A percentile compares a stretch with the other conserved stretches of the same genome.
phyloP scores from a whole-genome alignment of 148 eudicot species.

The Oxyria digyna region DNA sequence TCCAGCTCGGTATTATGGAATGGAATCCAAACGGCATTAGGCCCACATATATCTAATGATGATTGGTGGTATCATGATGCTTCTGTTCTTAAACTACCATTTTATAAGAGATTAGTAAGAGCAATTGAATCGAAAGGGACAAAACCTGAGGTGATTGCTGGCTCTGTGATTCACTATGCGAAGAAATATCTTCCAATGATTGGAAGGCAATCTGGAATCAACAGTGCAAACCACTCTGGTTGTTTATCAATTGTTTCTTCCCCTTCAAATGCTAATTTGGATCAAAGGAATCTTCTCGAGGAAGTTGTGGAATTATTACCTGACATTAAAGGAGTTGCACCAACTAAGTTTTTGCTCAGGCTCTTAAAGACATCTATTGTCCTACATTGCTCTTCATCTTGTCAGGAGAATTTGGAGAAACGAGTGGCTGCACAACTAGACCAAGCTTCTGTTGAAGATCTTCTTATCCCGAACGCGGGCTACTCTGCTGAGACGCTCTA shows the following conservation, averaged over 20 bases:
- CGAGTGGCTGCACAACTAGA: constrained; percentile 32
- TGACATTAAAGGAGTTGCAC: constrained; percentile 23
- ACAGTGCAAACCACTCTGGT: constrained; percentile 11
- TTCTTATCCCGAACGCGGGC: constrained; percentile 34
- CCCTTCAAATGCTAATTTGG: constrained; percentile 14
- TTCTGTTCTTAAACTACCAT: constrained; percentile 22
- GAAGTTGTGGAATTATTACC: constrained; percentile 35
- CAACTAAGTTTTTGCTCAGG: constrained; percentile 29
- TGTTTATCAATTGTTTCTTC: constrained; percentile 2
- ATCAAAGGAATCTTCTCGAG: constrained; percentile 33
- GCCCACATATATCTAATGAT: constrained; percentile 10
- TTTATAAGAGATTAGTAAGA: constrained; percentile 26
- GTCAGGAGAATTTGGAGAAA: constrained; percentile 27
- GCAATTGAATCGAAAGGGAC: constrained; percentile 23
- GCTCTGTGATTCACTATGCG: constrained; percentile 32
- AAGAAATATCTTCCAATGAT: constrained; percentile 29
- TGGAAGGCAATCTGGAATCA: constrained; percentile 19
- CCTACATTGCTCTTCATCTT: constrained; percentile 23
- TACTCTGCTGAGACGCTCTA: constrained; percentile 41
- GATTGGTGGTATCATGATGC: constrained; percentile 48
- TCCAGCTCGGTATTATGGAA: constrained; percentile 20
- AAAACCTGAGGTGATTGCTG: constrained; percentile 23
- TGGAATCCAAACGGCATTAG: constrained; percentile 20
- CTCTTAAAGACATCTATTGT: constrained; percentile 37
- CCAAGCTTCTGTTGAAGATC: constrained; percentile 35